Evolutionary conservation across 768 basidiomycete genomes (phyloP), one percentile per base, ranked within the genome.

Genomic region (Tylopilus subfusipes): DNA sequence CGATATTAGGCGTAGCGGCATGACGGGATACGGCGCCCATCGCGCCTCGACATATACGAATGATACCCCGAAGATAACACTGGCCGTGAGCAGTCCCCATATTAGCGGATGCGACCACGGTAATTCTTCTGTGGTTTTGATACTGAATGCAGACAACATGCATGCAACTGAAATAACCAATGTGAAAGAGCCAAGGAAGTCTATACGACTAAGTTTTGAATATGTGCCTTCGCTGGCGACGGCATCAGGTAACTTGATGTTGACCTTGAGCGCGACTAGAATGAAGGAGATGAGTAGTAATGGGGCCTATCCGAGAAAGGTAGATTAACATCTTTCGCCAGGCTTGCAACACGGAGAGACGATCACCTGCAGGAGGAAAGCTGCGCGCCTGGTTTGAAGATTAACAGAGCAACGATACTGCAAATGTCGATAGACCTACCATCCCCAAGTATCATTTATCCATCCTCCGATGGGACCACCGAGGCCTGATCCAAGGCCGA

Each of bases 401-500:
- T 59, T 5, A 63, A 50, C 40, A 2, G 30, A 10, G 18, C 12
- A 18, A 40, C n/a, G 25, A 44, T 31, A 22, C 12, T 18, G 40
- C 9, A 7, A 33, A 29, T 19, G 29, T 31, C 1, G 44, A 51
- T 29, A 24, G 4, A 72, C 86, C 60, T 69, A 88, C 93, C 93
- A 95, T 58, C 91, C 92, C 66, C 90, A 85, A 8, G 64, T 77
- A 68, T 95, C 93, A 67, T 90, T 88, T 51, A 93, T 78, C 87
- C 87, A 91, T 21, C 90, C 90, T 31, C 90, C 90, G 19, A 91
- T 54, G 42, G 90, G 90, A 27, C 90, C 90, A 43, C 90, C 90
- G 21, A 90, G 71, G 45, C 85, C 86, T 39, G 89, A 83, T 52
- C 94, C 94, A 49, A 91, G 74, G 40, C 93, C 94, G 66, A 84